A percentile compares a stretch with the other conserved stretches of the same genome.
Conservation (phyloP, 1,284 basidiomycete species). For the Amylostereum chailletii region DNA sequence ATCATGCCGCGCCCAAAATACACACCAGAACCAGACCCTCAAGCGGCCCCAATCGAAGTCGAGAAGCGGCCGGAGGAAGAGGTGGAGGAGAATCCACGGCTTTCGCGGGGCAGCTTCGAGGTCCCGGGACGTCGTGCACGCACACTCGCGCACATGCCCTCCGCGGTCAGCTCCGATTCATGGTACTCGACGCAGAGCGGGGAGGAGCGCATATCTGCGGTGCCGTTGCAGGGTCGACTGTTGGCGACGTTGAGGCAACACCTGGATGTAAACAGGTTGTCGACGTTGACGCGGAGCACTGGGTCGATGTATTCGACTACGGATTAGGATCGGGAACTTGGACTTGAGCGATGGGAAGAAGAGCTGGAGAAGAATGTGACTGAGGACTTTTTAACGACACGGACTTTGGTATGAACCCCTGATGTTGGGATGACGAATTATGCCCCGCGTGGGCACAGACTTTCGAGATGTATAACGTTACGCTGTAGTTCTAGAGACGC, state of each 20-base stretch:
- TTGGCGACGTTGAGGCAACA: slow-evolving; percentile 13
- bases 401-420: too few species aligned
- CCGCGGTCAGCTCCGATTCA: slow-evolving; percentile 22
- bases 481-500: too few species aligned
- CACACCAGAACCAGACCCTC: not conserved
- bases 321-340: not conserved
- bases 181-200: slow-evolving; percentile 25
- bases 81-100: not conserved
- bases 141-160: slow-evolving; percentile 17
- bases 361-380: too few species aligned
- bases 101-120: not conserved
- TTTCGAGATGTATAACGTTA: too few species aligned
- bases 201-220: slow-evolving; percentile 17
- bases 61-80: not conserved
- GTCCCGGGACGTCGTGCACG: not conserved
- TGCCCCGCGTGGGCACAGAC: too few species aligned
- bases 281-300: slow-evolving; percentile 16
- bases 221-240: slow-evolving; percentile 18
- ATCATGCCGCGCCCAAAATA: slow-evolving; percentile 8
- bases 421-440: too few species aligned
- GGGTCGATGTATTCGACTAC: slow-evolving; percentile 19
- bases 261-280: slow-evolving; percentile 15
- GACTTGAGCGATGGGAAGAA: not conserved
- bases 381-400: too few species aligned
- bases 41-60: not conserved